These are phyloP conservation scores for Pinus tabuliformis DNA, from an alignment of 75 land plant genomes.

Conservation along the genomic window DNA sequence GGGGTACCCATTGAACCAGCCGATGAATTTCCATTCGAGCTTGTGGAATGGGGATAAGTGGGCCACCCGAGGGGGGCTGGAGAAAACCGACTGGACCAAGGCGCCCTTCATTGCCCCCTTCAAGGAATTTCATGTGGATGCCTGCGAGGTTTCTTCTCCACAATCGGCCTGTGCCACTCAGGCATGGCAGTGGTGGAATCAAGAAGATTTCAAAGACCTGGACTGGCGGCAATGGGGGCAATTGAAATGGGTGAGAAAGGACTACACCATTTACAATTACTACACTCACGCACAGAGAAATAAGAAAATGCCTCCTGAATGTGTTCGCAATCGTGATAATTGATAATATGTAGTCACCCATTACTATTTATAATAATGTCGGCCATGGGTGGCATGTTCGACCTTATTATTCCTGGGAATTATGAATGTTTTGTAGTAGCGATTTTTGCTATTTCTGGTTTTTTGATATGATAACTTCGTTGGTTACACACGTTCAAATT, in stretches of 20 bases:
- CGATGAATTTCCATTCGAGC: slow-evolving; percentile 50
- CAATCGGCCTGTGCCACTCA: slow-evolving; percentile 14
- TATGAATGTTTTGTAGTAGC: no score
- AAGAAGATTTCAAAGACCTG: slow-evolving; percentile 23
- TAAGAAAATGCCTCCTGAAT: no score
- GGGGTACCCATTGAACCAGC: slow-evolving; percentile 40
- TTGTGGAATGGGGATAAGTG: slow-evolving; percentile 56
- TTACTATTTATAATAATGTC: no score
- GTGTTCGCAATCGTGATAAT: no score
- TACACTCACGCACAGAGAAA: no score
- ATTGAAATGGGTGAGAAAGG: slow-evolving; percentile 22
- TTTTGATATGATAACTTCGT: no score
- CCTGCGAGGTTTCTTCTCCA: slow-evolving; percentile 20
- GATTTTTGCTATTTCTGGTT: no score
- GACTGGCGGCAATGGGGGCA: slow-evolving; percentile 17
- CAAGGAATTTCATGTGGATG: slow-evolving; percentile 35
- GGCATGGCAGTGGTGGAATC: slow-evolving; percentile 28
- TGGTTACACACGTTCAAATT: no score
- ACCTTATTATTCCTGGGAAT: no score
- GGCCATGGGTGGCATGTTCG: no score
- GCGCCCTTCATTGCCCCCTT: slow-evolving; percentile 43
- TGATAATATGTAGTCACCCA: no score
- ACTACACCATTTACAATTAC: slow-evolving; percentile 40
- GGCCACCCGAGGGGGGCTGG: slow-evolving; percentile 51
- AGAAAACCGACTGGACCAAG: slow-evolving; percentile 44